Percentiles rank a stretch among this genome's conserved stretches.
Evolutionary conservation across 352 stramenopile species (phyloP).

Genomic region (Discostella stelligera): DNA sequence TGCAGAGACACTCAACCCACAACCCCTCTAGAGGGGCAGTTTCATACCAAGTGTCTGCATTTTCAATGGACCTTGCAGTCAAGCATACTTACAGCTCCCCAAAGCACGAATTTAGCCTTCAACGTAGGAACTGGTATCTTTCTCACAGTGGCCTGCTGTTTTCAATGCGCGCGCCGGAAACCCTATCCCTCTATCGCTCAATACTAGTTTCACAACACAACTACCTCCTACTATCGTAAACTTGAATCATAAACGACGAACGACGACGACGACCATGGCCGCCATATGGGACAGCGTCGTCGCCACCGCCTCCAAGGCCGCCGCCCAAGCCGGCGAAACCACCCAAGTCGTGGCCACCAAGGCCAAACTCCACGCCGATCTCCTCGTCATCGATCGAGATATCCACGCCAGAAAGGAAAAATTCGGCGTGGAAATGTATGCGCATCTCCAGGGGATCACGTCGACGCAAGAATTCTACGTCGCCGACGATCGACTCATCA

Average conservation of each 20-base stretch:
- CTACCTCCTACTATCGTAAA: too few species aligned
- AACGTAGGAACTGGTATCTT: neutral
- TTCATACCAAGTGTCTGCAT: too few species aligned
- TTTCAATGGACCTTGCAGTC: too few species aligned
- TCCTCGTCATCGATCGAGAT: conserved; percentile 69
- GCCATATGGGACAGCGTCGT: conserved; percentile 63
- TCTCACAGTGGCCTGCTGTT: neutral
- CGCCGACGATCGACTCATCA: conserved; percentile 58
- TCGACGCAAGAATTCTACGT: conserved; percentile 71
- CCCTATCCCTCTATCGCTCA: too few species aligned
- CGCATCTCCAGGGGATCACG: conserved; percentile 61
- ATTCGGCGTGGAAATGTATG: conserved; percentile 76
- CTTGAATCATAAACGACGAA: too few species aligned
- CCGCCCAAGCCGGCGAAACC: conserved; percentile 46
- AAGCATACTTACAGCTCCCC: too few species aligned
- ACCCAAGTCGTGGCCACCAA: conserved; percentile 52
- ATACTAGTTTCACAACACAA: too few species aligned
- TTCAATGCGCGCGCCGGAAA: too few species aligned
- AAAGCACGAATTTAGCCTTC: too few species aligned
- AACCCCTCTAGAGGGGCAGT: too few species aligned
- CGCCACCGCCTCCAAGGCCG: conserved; percentile 41
- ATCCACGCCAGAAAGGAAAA: conserved; percentile 56
- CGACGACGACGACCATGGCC: conserved; percentile 25
- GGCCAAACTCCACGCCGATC: conserved; percentile 67
- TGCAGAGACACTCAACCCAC: too few species aligned